Base-by-base conservation (phyloP, 2,329 filamentous ascomycete species). In the Cyanodermella asteris region DNA sequence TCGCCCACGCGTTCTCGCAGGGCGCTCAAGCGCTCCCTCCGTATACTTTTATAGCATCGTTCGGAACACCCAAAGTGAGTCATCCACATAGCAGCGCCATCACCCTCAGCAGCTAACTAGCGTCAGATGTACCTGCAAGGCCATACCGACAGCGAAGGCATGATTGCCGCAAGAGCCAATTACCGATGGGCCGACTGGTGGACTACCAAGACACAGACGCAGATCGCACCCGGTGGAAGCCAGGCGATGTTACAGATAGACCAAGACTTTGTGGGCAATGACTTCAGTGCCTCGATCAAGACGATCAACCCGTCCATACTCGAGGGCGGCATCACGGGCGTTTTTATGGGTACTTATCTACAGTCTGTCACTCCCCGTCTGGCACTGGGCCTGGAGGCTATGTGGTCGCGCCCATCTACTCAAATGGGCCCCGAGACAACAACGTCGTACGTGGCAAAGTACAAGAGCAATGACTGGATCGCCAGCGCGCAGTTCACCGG, bases 1-100 rank as follows among this genome's bases (percentile, higher is more conserved):
- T 93, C 40, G 93, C 84, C 36, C 87, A 97, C 57, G 78, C 87
- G 40, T 87, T 97, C 50, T 74, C 84, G 28, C 78, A 93, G 67
- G 84, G 87, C 40, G 66, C 65, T 21, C 80, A 91, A 53, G 71
- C 75, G 38, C 61, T 91, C 49, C 82, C 82, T 47, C 87, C 87
- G 18, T 97, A 97, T 55, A 80, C 78, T 28, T 91, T 94, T 55
- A 78, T 81, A 38, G 78, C 77, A 36, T 68, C 97, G 44, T 93
- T 87, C 49, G 87, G 87, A 39, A 91, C 77, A 37, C 75, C 74
- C 52, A 84, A 80, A 63, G 84, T 93, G 53, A 39, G 64, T 58
- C 5, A 16, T 9, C 15, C 24, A 27, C 25, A 30, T 13, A 23
- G 7, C 16, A 13, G 23, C 10, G 13, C 23, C 6, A 25, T 25